Base-by-base conservation (phyloP, 768 basidiomycete species). In the Trametes meyenii region DNA sequence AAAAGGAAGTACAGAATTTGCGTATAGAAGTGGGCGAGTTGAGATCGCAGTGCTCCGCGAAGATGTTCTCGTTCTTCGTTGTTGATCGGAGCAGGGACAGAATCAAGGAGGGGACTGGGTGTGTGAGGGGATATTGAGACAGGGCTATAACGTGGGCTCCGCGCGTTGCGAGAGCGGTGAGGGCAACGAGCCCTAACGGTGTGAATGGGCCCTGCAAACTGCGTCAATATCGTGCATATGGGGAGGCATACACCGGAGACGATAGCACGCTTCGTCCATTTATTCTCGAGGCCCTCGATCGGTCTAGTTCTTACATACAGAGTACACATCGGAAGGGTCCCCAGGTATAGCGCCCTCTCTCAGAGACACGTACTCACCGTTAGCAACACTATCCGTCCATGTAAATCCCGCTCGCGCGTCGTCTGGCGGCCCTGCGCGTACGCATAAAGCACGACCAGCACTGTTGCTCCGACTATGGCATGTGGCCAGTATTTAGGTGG, bases 81-180 rank as follows among this genome's bases (percentile, higher is more conserved):
- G 86, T 82, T 0, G 81, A 78, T 46, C 90, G 86, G 26, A 95
- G 72, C 55, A 92, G 81, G 10, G 83, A 76, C 60, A 94, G 74
- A 46, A 93, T 77, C 46, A 87, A 79, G n/a, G 81, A 75, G 2
- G 87, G 80, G 24, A 81, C 72, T 8, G 77, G 73, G 11, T 84
- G 79, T 14, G 83, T 80, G 21, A 89, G 76, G 1, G 86, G 81
- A 44, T 85, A 79, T 0, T 83, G 79, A 0, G 88, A 82, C 21
- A 94, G 83, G 0, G 88, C 88, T 45, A 95, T 89, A 60, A 94
- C 75, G 65, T 91, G 89, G 17, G 92, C 90, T 13, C 93, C 92
- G 45, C 88, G 83, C 50, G 82, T 74, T 1, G 93, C 91, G 10
- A 95, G 75, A 2, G 75, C 75, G 57, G 88, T 84, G 7, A 92